Evolutionary conservation across 441 rosid genomes (phyloP).

Genomic region (Geranium incanum): DNA sequence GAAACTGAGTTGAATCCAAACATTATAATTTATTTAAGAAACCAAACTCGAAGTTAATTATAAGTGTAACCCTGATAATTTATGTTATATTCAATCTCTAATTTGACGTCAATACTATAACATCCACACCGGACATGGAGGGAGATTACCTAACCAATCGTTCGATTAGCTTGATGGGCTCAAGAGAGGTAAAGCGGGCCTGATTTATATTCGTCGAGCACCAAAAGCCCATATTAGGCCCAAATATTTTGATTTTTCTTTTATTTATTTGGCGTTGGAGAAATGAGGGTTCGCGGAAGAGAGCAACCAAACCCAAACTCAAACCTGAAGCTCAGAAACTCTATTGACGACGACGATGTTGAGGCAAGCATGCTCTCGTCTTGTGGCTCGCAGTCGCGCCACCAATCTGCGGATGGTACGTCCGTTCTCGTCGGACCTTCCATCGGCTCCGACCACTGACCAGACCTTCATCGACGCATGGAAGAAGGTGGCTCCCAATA

Average conservation of each 20-base stretch:
- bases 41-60: no score
- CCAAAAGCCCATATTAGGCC: neutral
- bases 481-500: conserved; percentile 54
- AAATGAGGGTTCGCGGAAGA: neutral
- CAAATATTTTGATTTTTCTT: neutral
- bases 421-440: conserved; percentile 41
- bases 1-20: no score
- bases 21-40: no score
- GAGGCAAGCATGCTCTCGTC: conserved; percentile 49
- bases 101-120: no score
- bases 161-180: neutral
- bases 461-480: conserved; percentile 44
- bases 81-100: no score
- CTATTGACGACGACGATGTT: conserved; percentile 33
- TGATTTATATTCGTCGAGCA: neutral
- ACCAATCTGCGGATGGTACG: conserved; percentile 27
- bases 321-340: neutral
- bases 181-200: neutral
- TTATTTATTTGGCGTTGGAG: neutral
- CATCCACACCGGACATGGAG: no score
- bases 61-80: no score
- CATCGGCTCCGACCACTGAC: conserved; percentile 35
- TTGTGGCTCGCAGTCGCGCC: conserved; percentile 35
- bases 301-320: neutral
- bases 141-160: no score